These are phyloP conservation scores for Tylopilus sp. DNA, from an alignment of 768 basidiomycete genomes.

Conservation along the genomic window DNA sequence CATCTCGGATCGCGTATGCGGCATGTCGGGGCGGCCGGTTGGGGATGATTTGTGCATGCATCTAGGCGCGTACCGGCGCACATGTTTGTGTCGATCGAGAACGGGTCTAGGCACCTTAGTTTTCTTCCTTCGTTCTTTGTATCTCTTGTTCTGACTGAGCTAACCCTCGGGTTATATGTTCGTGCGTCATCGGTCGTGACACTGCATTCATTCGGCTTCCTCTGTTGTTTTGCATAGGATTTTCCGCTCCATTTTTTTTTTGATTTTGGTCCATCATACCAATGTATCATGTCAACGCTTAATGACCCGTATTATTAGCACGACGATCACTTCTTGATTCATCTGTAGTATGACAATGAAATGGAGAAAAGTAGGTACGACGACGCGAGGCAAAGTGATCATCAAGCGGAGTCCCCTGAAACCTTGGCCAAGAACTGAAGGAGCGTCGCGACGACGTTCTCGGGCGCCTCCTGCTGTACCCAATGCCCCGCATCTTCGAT, in stretches of 20 bases:
- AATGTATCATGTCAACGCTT: slow-evolving; percentile 22
- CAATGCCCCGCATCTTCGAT: slow-evolving; percentile 59
- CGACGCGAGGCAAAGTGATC: no score
- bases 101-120: background rate
- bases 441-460: slow-evolving; percentile 39
- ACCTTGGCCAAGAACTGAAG: slow-evolving; percentile 38
- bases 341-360: slow-evolving; percentile 12
- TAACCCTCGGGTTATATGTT: slow-evolving; percentile 1
- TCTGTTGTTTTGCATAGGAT: slow-evolving; percentile 29
- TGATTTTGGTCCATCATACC: slow-evolving; percentile 16
- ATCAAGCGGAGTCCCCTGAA: background rate
- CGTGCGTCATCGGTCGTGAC: background rate
- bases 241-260: background rate
- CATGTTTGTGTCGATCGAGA: background rate
- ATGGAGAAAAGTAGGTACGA: background rate
- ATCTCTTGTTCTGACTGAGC: slow-evolving; percentile 1
- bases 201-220: slow-evolving; percentile 5
- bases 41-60: background rate
- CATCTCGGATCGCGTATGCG: background rate
- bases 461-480: slow-evolving; percentile 57
- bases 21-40: background rate
- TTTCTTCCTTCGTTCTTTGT: background rate
- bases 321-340: slow-evolving; percentile 5
- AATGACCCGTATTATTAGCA: slow-evolving; percentile 19
- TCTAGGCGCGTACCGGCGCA: background rate